Evolutionary conservation across 306 rosid genomes (phyloP), one percentile per base, ranked within the genome.

Genomic region (Prunus fruticosa): DNA sequence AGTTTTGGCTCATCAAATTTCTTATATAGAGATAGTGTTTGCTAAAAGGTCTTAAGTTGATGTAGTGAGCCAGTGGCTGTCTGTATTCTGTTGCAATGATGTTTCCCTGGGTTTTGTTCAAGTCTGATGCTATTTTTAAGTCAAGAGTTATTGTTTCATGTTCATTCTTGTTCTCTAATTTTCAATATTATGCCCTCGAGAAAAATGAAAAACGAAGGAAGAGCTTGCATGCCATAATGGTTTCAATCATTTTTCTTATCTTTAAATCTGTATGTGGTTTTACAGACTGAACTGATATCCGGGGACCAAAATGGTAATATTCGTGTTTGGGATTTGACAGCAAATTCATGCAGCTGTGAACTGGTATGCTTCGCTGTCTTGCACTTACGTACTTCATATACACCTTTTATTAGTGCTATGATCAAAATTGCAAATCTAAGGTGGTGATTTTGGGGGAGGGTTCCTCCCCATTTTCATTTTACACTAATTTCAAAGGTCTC

Each of bases 301-400:
- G 99, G 98, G 64, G 99, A 96, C 87, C 98, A 96, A 83, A 96
- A 96, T 83, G 98, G 99, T 72, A 96, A 96, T 60, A 96, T 96
- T 64, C 97, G 98, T 72, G 99, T 96, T 71, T 96, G 99, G 99
- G 99, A 96, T 82, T 89, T 96, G 89, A 96, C 99, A 19, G 99
- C 98, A 70, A 96, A 96, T 80, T 92, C 98, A 60, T 96, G 99
- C 87, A 92, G 99, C 83, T 96, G 99, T 62, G 99, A 96, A 88
- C 72, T 96, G 98, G 99, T 96, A 92, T 46, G 76, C 27, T 47
- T 61, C n/a, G 27, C 60, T 66, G 43, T 34, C 13, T 41, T 79
- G 32, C 23, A 69, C 32, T 45, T 71, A 18, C 73, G n/a, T 34
- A 13, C 20, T 45, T n/a, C 25, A 45, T 73, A 6, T 45, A 10